phyloP scores from a whole-genome alignment of 75 land plant species.

The Chamaecyparis obtusa region DNA sequence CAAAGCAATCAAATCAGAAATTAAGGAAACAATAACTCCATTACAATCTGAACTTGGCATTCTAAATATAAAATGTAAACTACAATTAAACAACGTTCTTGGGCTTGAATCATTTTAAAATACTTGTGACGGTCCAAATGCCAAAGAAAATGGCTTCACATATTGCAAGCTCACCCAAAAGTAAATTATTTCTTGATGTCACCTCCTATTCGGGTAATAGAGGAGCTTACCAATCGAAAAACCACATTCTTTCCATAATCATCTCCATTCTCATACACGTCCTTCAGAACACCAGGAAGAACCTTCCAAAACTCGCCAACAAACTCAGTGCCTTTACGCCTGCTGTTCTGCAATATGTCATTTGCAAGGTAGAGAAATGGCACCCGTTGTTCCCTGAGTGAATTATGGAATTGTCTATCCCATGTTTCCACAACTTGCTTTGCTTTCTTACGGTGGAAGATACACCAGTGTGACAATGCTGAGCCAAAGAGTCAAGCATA shows the following conservation, averaged over 20 bases:
- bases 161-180: neutral
- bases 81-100: no score
- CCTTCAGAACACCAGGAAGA: conserved; percentile 81
- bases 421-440: conserved; percentile 87
- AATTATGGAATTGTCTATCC: conserved; percentile 70
- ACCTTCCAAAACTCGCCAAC: conserved; percentile 94
- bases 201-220: neutral
- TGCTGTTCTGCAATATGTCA: conserved; percentile 95
- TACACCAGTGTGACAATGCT: conserved; percentile 98
- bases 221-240: conserved; percentile 58
- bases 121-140: neutral
- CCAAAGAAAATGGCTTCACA: neutral
- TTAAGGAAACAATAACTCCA: neutral
- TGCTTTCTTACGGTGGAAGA: conserved; percentile 87
- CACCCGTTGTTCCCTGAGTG: conserved; percentile 67
- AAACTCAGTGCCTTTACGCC: conserved; percentile 86
- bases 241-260: conserved; percentile 69
- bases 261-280: conserved; percentile 67
- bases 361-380: conserved; percentile 94
- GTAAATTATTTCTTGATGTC: neutral
- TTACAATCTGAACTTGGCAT: neutral
- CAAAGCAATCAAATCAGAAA: neutral
- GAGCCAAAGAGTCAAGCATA: conserved; percentile 13
- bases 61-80: neutral
- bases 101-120: neutral